These are phyloP conservation scores for Scutellaria minor DNA, from an alignment of 257 asterid genomes.

Conservation along the genomic window DNA sequence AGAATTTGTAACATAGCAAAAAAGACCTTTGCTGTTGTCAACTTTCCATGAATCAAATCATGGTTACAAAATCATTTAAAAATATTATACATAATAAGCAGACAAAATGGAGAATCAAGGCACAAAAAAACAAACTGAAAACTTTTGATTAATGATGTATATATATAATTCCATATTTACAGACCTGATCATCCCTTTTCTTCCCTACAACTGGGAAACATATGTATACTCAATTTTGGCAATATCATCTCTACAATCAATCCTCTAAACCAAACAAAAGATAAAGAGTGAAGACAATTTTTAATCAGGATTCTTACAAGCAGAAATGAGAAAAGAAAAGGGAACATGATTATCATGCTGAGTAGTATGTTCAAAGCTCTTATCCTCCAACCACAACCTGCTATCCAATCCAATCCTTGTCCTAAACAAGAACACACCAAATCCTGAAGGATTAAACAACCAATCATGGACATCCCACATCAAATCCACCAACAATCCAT, in stretches of 20 bases:
- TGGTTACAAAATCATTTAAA: not conserved
- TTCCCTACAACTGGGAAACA: not conserved
- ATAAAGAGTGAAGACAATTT: not conserved
- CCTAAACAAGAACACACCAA: slow-evolving; percentile 75
- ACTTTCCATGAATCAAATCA: too few relatives aligned
- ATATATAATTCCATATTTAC: slow-evolving; percentile 8
- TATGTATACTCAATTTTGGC: slow-evolving; percentile 5
- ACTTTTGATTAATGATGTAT: not conserved
- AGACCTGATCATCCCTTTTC: slow-evolving; percentile 7
- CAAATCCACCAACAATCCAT: slow-evolving; percentile 75
- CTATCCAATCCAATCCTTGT: slow-evolving; percentile 77
- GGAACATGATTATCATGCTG: slow-evolving; percentile 45
- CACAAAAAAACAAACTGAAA: not conserved
- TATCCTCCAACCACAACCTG: slow-evolving; percentile 82
- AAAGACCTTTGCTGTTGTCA: too few relatives aligned
- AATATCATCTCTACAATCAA: not conserved
- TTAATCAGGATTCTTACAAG: slow-evolving; percentile 61
- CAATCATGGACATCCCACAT: slow-evolving; percentile 94
- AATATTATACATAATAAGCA: not conserved
- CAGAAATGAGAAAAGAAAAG: slow-evolving; percentile 74
- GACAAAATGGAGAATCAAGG: slow-evolving; percentile 14
- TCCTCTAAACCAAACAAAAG: not conserved
- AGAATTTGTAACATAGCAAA: too few relatives aligned
- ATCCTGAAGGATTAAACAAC: slow-evolving; percentile 53
- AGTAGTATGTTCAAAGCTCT: slow-evolving; percentile 47